phyloP scores from a whole-genome alignment of 2,329 filamentous ascomycete species.

The Talaromyces rugulosus region DNA sequence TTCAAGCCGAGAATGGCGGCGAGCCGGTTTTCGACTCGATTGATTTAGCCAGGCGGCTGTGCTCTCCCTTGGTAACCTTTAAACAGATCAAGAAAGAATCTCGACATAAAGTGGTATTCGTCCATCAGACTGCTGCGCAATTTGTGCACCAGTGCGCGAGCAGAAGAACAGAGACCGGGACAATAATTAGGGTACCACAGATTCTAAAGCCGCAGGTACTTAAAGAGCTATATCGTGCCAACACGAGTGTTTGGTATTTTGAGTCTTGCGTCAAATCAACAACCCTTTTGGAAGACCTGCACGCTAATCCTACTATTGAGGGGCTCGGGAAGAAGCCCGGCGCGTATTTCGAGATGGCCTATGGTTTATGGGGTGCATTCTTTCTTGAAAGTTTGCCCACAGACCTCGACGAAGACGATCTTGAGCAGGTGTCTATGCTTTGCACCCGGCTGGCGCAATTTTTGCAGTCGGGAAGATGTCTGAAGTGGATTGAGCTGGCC shows the following conservation, averaged over 20 bases:
- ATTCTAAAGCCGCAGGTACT: neutral
- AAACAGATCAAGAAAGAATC: neutral
- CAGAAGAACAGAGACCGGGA: neutral
- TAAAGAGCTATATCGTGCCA: conserved; percentile 2
- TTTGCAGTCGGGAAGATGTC: neutral
- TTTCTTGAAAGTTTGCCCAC: neutral
- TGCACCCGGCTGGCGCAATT: neutral
- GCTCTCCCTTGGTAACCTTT: neutral
- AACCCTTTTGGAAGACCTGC: neutral
- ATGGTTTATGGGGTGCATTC: conserved; percentile 1
- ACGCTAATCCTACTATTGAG: neutral
- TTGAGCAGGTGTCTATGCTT: neutral
- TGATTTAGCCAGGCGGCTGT: neutral
- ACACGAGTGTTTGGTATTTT: conserved; percentile 1
- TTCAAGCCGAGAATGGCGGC: conserved; percentile 1
- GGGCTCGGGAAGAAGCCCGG: neutral
- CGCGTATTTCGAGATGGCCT: conserved; percentile 4
- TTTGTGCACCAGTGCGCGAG: neutral
- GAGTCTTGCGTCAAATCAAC: neutral
- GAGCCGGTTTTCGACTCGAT: conserved; percentile 5
- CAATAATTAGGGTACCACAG: neutral
- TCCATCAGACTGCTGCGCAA: conserved; percentile 3
- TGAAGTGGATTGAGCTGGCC: conserved; percentile 5
- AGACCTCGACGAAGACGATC: neutral
- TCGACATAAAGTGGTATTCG: neutral